Conservation (phyloP, 192 early-diverging fungal genomes). For the Coemansia sp. region DNA sequence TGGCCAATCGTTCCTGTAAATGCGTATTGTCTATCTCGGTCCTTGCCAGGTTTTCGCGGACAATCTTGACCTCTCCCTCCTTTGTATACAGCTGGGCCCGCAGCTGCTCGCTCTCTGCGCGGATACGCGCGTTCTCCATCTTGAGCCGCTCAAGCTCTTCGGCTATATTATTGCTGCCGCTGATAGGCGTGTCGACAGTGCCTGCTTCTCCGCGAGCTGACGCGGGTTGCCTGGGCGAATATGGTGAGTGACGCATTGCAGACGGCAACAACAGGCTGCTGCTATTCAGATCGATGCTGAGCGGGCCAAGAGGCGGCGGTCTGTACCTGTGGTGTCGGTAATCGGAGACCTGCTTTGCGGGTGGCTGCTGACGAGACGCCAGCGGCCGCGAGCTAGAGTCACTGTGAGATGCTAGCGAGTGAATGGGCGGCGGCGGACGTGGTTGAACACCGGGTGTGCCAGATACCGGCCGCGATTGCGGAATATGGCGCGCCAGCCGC, state of each 20-base stretch:
- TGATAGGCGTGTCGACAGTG: neutral
- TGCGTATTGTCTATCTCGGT: conserved; percentile 53
- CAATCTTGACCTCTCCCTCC: conserved; percentile 50
- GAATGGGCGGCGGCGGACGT: neutral
- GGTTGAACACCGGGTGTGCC: neutral
- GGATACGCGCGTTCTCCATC: conserved; percentile 30
- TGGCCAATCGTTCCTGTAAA: conserved; percentile 46
- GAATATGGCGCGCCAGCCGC: conserved; percentile 41
- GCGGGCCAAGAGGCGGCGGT: neutral
- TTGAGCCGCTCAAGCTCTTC: conserved; percentile 31
- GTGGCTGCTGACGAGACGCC: neutral
- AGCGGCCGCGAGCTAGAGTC: neutral
- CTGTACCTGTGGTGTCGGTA: neutral
- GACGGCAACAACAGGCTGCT: neutral
- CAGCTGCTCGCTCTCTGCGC: conserved; percentile 25
- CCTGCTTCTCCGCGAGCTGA: neutral
- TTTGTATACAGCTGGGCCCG: conserved; percentile 40
- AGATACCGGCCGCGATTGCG: conserved; percentile 11
- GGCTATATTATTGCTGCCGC: neutral
- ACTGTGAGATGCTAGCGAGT: neutral
- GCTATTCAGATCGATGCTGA: neutral
- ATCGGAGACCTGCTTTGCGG: neutral
- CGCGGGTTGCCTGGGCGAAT: neutral
- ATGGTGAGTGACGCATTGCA: conserved; percentile 3
- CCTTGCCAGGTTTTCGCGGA: conserved; percentile 42